Evolutionary conservation across 106 monocot species (phyloP).

Genomic region (Acanthochlamys bracteata): DNA sequence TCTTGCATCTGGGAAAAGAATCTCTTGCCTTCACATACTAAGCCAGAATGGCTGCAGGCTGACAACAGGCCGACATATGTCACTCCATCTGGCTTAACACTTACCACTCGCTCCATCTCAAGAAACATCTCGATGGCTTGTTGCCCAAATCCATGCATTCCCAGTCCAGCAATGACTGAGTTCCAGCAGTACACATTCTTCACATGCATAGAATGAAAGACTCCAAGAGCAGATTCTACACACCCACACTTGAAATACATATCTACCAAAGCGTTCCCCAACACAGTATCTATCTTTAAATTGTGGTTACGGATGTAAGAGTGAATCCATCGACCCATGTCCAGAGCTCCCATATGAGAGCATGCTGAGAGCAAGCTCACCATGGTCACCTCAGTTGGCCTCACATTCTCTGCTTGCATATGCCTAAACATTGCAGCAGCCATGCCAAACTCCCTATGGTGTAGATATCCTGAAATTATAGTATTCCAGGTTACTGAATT

Average conservation of each 20-base stretch:
- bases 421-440: slow-evolving; percentile 25
- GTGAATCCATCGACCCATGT: slow-evolving; percentile 51
- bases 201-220: slow-evolving; percentile 21
- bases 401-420: slow-evolving; percentile 38
- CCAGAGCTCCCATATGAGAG: slow-evolving; percentile 42
- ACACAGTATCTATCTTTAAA: slow-evolving; percentile 36
- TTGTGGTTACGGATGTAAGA: slow-evolving; percentile 24
- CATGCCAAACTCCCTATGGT: slow-evolving; percentile 30
- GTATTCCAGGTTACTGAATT: slow-evolving; percentile 58
- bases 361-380: slow-evolving; percentile 48
- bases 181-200: slow-evolving; percentile 66
- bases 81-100: slow-evolving; percentile 33
- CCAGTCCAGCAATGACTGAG: slow-evolving; percentile 39
- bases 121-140: slow-evolving; percentile 31
- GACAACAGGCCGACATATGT: slow-evolving; percentile 53
- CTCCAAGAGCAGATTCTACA: slow-evolving; percentile 29
- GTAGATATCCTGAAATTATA: slow-evolving; percentile 40
- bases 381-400: slow-evolving; percentile 44
- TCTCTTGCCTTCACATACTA: slow-evolving; percentile 35
- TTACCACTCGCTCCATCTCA: slow-evolving; percentile 20
- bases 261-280: slow-evolving; percentile 58
- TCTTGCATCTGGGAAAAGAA: slow-evolving; percentile 35
- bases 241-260: slow-evolving; percentile 62
- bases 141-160: slow-evolving; percentile 45
- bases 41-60: slow-evolving; percentile 49